Evolutionary conservation across 495 filamentous ascomycete genomes (phyloP), one percentile per base, ranked within the genome.

Genomic region (Penicillium antarcticum): DNA sequence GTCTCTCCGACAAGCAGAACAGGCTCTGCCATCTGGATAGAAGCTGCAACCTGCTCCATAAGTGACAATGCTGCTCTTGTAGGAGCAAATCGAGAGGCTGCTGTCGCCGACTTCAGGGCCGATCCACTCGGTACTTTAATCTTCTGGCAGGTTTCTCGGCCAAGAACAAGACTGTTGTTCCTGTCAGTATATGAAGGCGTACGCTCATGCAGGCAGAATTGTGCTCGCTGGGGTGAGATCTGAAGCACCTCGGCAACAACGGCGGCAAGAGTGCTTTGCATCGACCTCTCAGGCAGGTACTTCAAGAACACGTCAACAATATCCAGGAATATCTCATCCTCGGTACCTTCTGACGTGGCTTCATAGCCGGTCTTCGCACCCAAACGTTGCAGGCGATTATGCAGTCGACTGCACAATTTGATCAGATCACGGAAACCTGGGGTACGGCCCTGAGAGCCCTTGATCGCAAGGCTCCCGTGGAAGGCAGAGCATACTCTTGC

Each of bases 1-100:
- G 95, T 99, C 71, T 99, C 95, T 54, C 95, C 95, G 33, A 99
- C 94, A 43, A 99, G 82, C 23, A 99, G 71, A 8, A 95, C 80
- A 2, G 95, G 94, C 62, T 99, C 95, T 4, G 82, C 80, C 66
- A 91, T 83, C 49, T 87, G 82, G 12, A 97, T 80, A 1, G 91
- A 85, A 24, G 87, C 84, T 5, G 87, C 85, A 51, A 96, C 86
- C 65, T 92, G 88, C 62, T 99, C 94, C 53, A 97, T 78, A 5
- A 75, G 62, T 35, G 64, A 64, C 38, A 76, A 50, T 10, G 73
- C 72, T 2, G 72, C 66, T 53, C 72, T 65, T 10, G 75, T 76
- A 5, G 70, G 69, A 52, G 75, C 75, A 61, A 76, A 78, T 12
- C 68, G 62, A 47, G 70, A 68, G 2, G 69, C 66, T 12, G 68